Conservation (phyloP, 2,329 filamentous ascomycete genomes). For the Microcyclospora pomicola region DNA sequence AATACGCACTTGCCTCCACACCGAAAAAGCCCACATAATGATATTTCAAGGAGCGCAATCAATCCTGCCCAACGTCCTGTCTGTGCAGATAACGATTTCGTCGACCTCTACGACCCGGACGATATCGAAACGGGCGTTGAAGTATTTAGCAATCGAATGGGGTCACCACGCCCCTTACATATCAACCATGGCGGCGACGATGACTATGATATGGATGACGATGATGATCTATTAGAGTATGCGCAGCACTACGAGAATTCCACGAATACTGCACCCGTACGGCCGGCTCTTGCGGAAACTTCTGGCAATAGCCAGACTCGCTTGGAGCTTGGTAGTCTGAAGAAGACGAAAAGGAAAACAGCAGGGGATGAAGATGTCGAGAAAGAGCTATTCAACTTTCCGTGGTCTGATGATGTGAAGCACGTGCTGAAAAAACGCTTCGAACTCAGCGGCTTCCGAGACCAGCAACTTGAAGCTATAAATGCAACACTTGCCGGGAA, state of each 20-base stretch:
- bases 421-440: conserved; percentile 71
- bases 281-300: conserved; percentile 21
- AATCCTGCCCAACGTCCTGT: no score
- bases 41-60: no score
- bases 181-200: conserved; percentile 16
- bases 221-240: conserved; percentile 29
- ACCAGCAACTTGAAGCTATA: conserved; percentile 88
- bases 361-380: conserved; percentile 13
- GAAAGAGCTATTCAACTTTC: conserved; percentile 27
- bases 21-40: no score
- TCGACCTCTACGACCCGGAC: conserved; percentile 13
- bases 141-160: conserved; percentile 25
- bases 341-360: conserved; percentile 19
- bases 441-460: conserved; percentile 70
- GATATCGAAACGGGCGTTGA: conserved; percentile 13
- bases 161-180: conserved; percentile 20
- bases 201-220: conserved; percentile 22
- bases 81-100: conserved; percentile 6
- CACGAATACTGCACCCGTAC: conserved; percentile 1
- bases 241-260: conserved; percentile 29
- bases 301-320: conserved; percentile 12
- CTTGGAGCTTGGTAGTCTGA: conserved; percentile 6
- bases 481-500: conserved; percentile 79
- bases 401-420: conserved; percentile 80
- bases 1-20: conserved; percentile 3